Evolutionary conservation across 2,329 filamentous ascomycete species (phyloP).

Genomic region (Talaromyces piceae): DNA sequence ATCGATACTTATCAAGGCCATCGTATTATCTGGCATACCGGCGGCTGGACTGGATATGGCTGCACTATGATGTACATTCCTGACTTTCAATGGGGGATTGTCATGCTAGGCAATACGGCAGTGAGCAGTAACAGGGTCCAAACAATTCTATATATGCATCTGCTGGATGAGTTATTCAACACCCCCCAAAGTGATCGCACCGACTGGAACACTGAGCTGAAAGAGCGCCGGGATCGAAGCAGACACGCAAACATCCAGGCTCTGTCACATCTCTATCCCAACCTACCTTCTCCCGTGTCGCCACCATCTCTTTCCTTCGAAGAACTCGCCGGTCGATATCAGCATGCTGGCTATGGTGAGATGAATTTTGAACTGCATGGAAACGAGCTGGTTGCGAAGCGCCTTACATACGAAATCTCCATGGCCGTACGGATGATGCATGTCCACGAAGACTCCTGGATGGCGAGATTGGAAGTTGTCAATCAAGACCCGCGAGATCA

Average conservation of each 20-base stretch:
- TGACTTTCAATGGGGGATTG: background rate
- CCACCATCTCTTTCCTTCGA: background rate
- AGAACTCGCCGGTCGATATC: background rate
- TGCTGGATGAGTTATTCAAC: background rate
- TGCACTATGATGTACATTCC: conserved; percentile 3
- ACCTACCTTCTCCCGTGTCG: background rate
- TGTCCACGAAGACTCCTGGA: background rate
- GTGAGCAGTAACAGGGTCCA: background rate
- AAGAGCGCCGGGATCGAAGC: background rate
- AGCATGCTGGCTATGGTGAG: background rate
- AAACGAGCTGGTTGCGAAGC: background rate
- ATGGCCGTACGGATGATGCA: conserved; percentile 1
- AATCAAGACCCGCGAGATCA: conserved; percentile 2
- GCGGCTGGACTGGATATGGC: conserved; percentile 3
- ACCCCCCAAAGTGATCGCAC: background rate
- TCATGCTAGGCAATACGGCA: background rate
- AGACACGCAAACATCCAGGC: background rate
- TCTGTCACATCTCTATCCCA: background rate
- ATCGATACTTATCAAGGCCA: background rate
- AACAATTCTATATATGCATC: background rate
- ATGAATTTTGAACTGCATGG: background rate
- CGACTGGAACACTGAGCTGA: background rate
- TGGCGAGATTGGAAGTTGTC: background rate
- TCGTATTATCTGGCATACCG: conserved; percentile 2
- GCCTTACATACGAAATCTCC: conserved; percentile 1